Conservation (phyloP, 768 basidiomycete species). For the Mycena vitilis region DNA sequence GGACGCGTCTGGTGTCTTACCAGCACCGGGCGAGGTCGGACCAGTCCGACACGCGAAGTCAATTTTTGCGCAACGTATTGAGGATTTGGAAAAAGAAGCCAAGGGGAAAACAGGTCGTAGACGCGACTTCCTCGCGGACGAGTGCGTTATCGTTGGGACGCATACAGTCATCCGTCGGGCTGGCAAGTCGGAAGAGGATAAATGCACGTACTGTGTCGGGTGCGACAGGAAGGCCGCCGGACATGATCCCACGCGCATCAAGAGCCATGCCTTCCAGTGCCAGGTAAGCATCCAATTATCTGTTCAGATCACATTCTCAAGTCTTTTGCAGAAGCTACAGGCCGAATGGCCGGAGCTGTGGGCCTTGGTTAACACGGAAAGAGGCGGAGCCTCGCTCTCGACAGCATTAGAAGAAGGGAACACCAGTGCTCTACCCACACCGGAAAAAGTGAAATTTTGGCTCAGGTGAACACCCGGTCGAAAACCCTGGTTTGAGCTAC, state of each 20-base stretch:
- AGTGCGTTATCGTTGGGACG: not conserved
- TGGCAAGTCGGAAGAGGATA: not conserved
- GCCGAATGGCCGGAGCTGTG: conserved; percentile 10
- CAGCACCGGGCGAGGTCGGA: conserved; percentile 3
- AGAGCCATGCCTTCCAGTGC: conserved; percentile 4
- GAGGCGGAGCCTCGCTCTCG: conserved; percentile 9
- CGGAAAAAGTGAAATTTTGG: too few species aligned
- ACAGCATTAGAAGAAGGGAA: not conserved
- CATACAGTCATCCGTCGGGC: not conserved
- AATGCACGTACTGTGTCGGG: not conserved
- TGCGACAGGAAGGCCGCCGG: conserved; percentile 5
- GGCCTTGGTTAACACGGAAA: not conserved
- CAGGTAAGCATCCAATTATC: not conserved
- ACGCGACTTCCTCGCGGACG: conserved; percentile 17
- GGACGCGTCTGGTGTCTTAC: not conserved
- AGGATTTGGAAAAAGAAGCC: not conserved
- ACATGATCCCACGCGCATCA: conserved; percentile 15
- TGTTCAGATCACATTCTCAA: not conserved
- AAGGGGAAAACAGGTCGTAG: conserved; percentile 10
- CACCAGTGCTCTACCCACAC: not conserved
- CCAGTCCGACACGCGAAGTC: conserved; percentile 7
- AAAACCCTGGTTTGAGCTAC: too few species aligned
- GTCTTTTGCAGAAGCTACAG: conserved; percentile 2
- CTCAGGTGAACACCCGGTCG: too few species aligned
- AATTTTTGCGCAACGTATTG: conserved; percentile 10